These are phyloP conservation scores for Wallacemonas rigidus DNA, from an alignment of 208 protist genomes.

Conservation along the genomic window DNA sequence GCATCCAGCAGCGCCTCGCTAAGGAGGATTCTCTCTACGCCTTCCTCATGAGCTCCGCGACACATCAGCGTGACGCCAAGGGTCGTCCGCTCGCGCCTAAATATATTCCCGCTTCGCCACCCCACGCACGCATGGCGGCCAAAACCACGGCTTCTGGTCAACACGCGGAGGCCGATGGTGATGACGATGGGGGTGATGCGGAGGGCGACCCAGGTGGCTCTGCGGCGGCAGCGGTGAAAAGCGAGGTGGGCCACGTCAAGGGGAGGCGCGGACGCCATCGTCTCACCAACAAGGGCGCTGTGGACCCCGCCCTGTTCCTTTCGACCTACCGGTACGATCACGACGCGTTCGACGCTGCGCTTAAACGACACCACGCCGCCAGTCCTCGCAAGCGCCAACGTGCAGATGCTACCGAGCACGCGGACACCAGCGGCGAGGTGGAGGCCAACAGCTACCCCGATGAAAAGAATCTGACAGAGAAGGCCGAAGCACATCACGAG, in stretches of 20 bases:
- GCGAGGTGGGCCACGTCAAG: background rate
- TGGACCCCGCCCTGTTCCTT: conserved; percentile 15
- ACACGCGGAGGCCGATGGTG: too few relatives aligned
- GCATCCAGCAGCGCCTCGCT: conserved; percentile 3
- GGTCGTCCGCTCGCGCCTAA: conserved; percentile 5
- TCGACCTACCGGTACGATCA: conserved; percentile 16
- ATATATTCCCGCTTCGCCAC: too few relatives aligned
- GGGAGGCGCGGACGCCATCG: conserved; percentile 1
- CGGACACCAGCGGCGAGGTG: too few relatives aligned
- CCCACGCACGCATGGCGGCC: background rate
- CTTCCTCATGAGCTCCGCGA: conserved; percentile 13
- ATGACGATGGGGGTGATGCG: too few relatives aligned
- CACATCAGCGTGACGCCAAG: conserved; percentile 8
- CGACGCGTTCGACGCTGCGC: conserved; percentile 9
- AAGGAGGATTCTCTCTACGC: conserved; percentile 2
- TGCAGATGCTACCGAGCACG: too few relatives aligned
- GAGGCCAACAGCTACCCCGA: too few relatives aligned
- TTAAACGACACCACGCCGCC: conserved; percentile 18
- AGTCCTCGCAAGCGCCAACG: background rate
- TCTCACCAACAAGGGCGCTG: conserved; percentile 1
- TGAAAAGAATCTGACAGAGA: too few relatives aligned
- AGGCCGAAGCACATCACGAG: too few relatives aligned
- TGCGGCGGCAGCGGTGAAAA: too few relatives aligned
- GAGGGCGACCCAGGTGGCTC: too few relatives aligned
- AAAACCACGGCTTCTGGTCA: background rate